These are phyloP conservation scores for Achaetomiella virescens DNA, from an alignment of 495 filamentous ascomycete species.

Conservation along the genomic window DNA sequence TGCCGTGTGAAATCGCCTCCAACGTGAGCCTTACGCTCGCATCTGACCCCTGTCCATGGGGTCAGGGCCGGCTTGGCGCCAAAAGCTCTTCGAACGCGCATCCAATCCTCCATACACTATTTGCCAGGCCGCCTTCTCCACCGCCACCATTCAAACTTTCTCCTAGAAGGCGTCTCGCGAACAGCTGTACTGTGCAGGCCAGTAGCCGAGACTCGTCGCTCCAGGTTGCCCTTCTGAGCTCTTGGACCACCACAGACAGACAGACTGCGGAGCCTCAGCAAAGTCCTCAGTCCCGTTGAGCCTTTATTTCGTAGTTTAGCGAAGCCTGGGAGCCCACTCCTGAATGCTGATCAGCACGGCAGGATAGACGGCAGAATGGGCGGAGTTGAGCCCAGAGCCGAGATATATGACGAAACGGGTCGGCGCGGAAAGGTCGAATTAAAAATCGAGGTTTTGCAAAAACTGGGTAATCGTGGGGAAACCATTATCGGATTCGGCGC, in stretches of 20 bases:
- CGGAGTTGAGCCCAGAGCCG: conserved; percentile 9
- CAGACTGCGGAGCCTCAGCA: background rate
- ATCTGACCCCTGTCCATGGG: conserved; percentile 22
- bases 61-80: conserved; percentile 13
- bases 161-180: background rate
- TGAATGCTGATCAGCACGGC: conserved; percentile 14
- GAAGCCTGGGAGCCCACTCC: conserved; percentile 4
- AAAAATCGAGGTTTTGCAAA: conserved; percentile 14
- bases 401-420: conserved; percentile 4
- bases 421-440: conserved; percentile 5
- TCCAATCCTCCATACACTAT: background rate
- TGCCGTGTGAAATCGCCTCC: conserved; percentile 7
- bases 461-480: conserved; percentile 8
- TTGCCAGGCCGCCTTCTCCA: background rate
- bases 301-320: background rate
- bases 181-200: too few species aligned
- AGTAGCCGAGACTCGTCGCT: too few species aligned
- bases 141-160: background rate
- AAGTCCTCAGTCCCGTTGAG: background rate
- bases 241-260: background rate
- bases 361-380: conserved; percentile 11
- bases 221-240: background rate
- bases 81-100: background rate
- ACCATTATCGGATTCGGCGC: conserved; percentile 9
- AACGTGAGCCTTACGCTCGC: background rate